These are phyloP conservation scores for Colletotrichum melonis DNA, from an alignment of 2,329 filamentous ascomycete species.

Conservation along the genomic window DNA sequence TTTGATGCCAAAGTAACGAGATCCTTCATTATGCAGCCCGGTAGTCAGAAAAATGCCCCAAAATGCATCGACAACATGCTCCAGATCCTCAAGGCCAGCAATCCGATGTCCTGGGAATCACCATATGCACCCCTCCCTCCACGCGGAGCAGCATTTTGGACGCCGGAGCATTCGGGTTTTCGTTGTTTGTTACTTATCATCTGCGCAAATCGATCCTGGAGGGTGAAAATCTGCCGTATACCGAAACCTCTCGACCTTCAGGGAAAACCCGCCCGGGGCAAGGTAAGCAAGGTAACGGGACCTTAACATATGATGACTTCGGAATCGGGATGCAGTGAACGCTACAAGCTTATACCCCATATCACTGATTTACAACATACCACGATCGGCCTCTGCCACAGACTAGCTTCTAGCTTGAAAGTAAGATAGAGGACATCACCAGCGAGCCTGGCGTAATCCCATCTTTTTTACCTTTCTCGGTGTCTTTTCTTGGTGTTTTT, in stretches of 20 bases:
- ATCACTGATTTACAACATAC: not conserved
- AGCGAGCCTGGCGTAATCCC: not conserved
- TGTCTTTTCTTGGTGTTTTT: not conserved
- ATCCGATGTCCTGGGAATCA: not conserved
- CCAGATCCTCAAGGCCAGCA: not conserved
- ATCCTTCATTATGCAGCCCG: not conserved
- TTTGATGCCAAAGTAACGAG: not conserved
- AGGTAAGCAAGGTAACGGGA: not conserved
- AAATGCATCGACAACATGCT: not conserved
- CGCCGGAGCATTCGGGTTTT: not conserved
- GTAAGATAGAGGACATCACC: not conserved
- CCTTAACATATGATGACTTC: not conserved
- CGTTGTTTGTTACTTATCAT: not conserved
- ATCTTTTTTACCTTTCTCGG: not conserved
- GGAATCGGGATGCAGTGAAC: not conserved
- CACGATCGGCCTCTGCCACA: not conserved
- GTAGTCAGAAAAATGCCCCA: not conserved
- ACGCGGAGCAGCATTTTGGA: not conserved
- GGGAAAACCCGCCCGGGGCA: too few species aligned
- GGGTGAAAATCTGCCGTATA: not conserved
- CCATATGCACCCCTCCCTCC: not conserved
- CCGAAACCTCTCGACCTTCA: not conserved
- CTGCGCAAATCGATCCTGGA: not conserved
- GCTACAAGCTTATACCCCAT: not conserved
- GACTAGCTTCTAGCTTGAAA: not conserved